Evolutionary conservation across 345 rosid species (phyloP).

Genomic region (Linum tenue): DNA sequence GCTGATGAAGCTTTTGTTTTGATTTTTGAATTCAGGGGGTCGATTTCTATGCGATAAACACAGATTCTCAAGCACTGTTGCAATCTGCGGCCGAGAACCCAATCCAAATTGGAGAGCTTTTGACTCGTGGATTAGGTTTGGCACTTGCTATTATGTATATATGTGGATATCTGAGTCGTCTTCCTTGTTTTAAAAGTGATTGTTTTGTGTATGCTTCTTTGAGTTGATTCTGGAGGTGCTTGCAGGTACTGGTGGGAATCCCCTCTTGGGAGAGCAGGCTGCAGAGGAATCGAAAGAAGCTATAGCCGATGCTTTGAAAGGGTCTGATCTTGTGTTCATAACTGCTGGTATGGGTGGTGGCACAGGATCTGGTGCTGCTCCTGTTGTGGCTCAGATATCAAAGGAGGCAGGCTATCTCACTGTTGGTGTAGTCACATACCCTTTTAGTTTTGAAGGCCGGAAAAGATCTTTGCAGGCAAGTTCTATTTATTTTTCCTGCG

Average conservation of each 20-base stretch:
- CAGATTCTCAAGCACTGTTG: conserved; percentile 84
- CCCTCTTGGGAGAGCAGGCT: conserved; percentile 91
- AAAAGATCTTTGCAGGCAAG: conserved; percentile 83
- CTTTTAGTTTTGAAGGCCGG: conserved; percentile 98
- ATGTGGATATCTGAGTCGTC: background rate
- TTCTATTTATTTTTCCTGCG: conserved; percentile 3
- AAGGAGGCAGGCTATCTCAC: conserved; percentile 93
- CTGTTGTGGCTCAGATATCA: conserved; percentile 85
- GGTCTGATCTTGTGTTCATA: conserved; percentile 95
- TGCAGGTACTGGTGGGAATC: conserved; percentile 95
- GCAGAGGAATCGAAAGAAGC: conserved; percentile 95
- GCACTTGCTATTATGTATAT: conserved; percentile 1
- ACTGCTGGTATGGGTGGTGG: conserved; percentile 99
- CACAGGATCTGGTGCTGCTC: conserved; percentile 99
- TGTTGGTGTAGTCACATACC: conserved; percentile 97
- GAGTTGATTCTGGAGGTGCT: conserved; percentile 7
- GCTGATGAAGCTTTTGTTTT: background rate
- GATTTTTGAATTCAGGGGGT: conserved; percentile 40
- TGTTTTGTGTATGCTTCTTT: background rate
- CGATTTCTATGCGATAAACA: conserved; percentile 91
- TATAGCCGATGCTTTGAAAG: conserved; percentile 83
- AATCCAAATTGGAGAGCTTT: conserved; percentile 85
- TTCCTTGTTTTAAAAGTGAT: background rate
- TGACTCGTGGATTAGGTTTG: conserved; percentile 95
- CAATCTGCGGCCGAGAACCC: conserved; percentile 81